Percentiles rank a stretch among this genome's conserved stretches.
Conservation (phyloP, 768 basidiomycete genomes). For the Leccinum pellstonianum region DNA sequence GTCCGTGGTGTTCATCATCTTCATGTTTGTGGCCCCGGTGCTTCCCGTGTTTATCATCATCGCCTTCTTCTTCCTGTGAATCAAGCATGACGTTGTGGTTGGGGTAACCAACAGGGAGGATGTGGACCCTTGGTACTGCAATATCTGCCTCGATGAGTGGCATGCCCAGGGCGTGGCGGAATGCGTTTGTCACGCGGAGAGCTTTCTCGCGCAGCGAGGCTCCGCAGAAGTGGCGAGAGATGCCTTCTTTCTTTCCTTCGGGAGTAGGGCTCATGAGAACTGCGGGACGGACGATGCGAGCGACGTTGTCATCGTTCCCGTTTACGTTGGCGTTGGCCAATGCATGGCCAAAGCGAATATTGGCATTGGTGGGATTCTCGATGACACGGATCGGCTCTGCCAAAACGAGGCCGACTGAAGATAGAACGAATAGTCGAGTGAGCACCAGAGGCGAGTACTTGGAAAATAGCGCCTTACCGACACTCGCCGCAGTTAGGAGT, state of each 20-base stretch:
- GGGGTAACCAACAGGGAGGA: conserved; percentile 24
- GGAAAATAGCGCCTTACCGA: conserved; percentile 25
- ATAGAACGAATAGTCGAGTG: background rate
- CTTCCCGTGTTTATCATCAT: conserved; percentile 13
- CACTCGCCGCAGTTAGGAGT: conserved; percentile 37
- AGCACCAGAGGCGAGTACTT: background rate
- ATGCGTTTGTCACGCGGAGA: conserved; percentile 49
- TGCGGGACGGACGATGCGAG: conserved; percentile 16
- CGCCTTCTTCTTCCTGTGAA: conserved; percentile 4
- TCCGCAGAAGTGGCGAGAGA: conserved; percentile 32
- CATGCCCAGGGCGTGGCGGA: conserved; percentile 57
- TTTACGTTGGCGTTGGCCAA: conserved; percentile 34
- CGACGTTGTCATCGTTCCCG: conserved; percentile 27
- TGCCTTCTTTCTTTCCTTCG: conserved; percentile 11
- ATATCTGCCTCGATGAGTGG: conserved; percentile 40
- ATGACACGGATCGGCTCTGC: conserved; percentile 54
- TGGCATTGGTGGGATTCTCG: conserved; percentile 32
- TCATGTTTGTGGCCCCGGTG: conserved; percentile 1
- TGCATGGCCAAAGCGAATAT: conserved; percentile 41
- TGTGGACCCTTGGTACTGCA: conserved; percentile 25
- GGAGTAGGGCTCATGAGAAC: conserved; percentile 9
- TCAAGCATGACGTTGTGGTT: conserved; percentile 1
- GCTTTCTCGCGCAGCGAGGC: conserved; percentile 47
- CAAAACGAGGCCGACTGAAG: conserved; percentile 36
- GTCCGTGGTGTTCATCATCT: conserved; percentile 1